Evolutionary conservation across 2,329 filamentous ascomycete species (phyloP), one percentile per base, ranked within the genome.

Genomic region (Penicillium aurantiogriseum): DNA sequence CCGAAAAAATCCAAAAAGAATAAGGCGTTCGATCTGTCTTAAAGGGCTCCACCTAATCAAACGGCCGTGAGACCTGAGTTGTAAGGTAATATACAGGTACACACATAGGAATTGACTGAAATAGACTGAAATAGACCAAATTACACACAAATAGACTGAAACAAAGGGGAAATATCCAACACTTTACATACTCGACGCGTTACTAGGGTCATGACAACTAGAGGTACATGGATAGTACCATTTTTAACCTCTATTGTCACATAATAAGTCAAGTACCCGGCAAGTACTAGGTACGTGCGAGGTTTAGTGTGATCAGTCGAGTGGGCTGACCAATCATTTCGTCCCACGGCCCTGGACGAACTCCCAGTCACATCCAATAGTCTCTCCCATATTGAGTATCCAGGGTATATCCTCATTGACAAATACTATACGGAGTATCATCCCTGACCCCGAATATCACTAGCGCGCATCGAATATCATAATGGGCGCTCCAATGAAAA

Each of bases 11-110:
- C 4, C 4, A 27, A 8, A 27, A 27, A 27, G 6, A 27, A n/a
- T 10, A 33, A 27, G 50, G 50, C 50, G 50, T 52, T 46, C 29
- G 50, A 52, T 52, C 50, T 52, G n/a, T 52, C 47, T 40, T 40
- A 29, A 29, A 29, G 31, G 7, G 35, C 29, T 45, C 29, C 50
- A 52, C 50, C 19, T 21, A 21, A 33, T 17, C 47, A 50, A 50
- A 50, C 47, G 47, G 47, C 5, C 33, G 23, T 43, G 40, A 27
- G 10, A 15, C 33, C 10, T 13, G 19, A 31, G 25, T 42, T 15
- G 21, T 43, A 42, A 40, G 39, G 19, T 42, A n/a, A 29, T 27
- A 27, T 27, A 27, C 25, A 23, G 23, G 23, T 23, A 23, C 23
- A 23, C 23, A 23, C 23, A 23, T 23, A 23, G 23, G 23, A 23